Conservation (phyloP, 208 protist genomes). For the Acanthamoeba quina region DNA sequence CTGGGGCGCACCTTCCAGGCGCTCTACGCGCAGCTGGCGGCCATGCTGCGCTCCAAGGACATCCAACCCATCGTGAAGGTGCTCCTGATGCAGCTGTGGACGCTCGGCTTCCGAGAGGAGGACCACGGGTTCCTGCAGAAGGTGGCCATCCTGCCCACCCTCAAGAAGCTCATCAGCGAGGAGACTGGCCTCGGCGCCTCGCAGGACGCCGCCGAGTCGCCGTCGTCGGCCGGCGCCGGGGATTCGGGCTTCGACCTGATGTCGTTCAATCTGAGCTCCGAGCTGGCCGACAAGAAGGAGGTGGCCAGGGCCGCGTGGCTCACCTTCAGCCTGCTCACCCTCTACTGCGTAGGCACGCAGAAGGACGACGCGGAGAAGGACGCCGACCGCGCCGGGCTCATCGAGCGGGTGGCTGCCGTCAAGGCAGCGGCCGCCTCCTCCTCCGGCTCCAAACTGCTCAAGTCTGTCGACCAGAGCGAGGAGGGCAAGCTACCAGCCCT, state of each 20-base stretch:
- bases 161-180: constrained; percentile 45
- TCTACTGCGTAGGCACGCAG: constrained; percentile 14
- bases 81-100: constrained; percentile 55
- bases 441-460: background rate
- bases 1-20: background rate
- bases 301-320: constrained; percentile 14
- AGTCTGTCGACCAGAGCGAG: background rate
- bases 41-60: constrained; percentile 21
- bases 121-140: constrained; percentile 56
- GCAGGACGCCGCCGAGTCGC: background rate
- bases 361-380: background rate
- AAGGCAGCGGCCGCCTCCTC: background rate
- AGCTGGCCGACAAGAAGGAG: constrained; percentile 11
- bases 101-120: constrained; percentile 25
- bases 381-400: background rate
- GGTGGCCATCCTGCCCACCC: background rate
- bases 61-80: constrained; percentile 3
- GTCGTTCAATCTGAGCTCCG: constrained; percentile 24
- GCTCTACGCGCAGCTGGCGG: constrained; percentile 8
- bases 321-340: constrained; percentile 13
- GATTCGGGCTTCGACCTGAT: background rate
- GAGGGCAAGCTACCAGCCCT: background rate
- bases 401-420: background rate
- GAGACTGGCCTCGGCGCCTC: background rate
- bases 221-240: background rate